Evolutionary conservation across 78 protist species (phyloP).

Genomic region (Dictyostelium capitatum): DNA sequence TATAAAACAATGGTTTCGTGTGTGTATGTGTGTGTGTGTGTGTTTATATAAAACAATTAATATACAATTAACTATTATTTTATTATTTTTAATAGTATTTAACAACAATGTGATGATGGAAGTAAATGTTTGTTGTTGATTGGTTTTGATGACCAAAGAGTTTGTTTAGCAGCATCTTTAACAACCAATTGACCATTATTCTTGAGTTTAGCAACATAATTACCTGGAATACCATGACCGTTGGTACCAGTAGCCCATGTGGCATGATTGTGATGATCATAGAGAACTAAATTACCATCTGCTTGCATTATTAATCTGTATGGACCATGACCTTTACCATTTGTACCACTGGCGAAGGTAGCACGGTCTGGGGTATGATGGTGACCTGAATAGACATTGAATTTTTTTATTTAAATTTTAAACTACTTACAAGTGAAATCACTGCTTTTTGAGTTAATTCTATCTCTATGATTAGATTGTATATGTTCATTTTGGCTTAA

Average conservation of each 20-base stretch:
- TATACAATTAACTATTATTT: no score
- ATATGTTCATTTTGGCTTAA: no score
- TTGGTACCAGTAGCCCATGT: constrained; percentile 18
- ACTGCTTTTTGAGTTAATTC: no score
- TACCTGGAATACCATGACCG: neutral
- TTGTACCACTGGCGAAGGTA: neutral
- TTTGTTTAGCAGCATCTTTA: neutral
- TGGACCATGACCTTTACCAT: constrained; percentile 60
- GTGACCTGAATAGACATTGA: constrained; percentile 19
- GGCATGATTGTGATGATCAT: neutral
- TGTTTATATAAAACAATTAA: no score
- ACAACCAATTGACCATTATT: neutral
- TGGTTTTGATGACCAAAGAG: neutral
- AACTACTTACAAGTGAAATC: no score
- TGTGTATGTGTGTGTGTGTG: no score
- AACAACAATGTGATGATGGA: no score
- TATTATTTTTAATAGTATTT: no score
- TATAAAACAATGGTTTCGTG: no score
- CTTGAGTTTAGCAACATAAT: neutral
- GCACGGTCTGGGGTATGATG: neutral
- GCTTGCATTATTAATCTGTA: constrained; percentile 8
- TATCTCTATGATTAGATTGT: no score
- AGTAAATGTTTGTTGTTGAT: neutral
- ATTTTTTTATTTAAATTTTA: no score
- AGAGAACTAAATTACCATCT: constrained; percentile 30